Evolutionary conservation across 129 eudicot species (phyloP).

Genomic region (Artemisia tridentata): DNA sequence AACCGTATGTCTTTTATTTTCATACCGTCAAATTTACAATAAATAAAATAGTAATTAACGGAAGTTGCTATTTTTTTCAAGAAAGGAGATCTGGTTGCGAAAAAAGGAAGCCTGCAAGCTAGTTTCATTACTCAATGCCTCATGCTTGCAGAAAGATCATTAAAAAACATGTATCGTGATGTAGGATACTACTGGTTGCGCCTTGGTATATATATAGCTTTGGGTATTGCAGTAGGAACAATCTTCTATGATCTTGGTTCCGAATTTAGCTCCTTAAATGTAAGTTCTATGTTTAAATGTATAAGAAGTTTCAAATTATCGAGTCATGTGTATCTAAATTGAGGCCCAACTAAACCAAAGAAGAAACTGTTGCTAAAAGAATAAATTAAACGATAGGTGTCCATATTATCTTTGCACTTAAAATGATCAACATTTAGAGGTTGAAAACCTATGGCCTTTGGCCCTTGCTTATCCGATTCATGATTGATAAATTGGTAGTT

Average conservation of each 20-base stretch:
- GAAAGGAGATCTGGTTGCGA: conserved; percentile 35
- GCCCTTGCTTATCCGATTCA: too few species aligned
- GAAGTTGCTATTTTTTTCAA: conserved; percentile 1
- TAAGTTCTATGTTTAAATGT: conserved; percentile 23
- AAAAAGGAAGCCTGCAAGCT: conserved; percentile 39
- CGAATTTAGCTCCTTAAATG: conserved; percentile 53
- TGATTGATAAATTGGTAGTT: background rate
- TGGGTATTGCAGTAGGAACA: conserved; percentile 60
- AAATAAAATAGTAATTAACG: background rate
- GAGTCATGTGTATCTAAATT: background rate
- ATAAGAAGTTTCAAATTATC: background rate
- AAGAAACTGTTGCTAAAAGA: too few species aligned
- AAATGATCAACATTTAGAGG: too few species aligned
- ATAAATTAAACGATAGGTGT: too few species aligned
- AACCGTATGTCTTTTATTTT: background rate
- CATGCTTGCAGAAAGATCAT: conserved; percentile 56
- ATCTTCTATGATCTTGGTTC: conserved; percentile 47
- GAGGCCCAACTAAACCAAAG: too few species aligned
- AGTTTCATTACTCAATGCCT: conserved; percentile 44
- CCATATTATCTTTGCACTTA: too few species aligned
- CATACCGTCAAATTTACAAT: conserved; percentile 2
- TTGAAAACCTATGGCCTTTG: too few species aligned
- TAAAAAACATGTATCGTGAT: conserved; percentile 65
- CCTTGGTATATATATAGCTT: conserved; percentile 52
- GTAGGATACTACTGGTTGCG: conserved; percentile 80